Evolutionary conservation across 768 basidiomycete genomes (phyloP).

Genomic region (Amyloporia xantha): DNA sequence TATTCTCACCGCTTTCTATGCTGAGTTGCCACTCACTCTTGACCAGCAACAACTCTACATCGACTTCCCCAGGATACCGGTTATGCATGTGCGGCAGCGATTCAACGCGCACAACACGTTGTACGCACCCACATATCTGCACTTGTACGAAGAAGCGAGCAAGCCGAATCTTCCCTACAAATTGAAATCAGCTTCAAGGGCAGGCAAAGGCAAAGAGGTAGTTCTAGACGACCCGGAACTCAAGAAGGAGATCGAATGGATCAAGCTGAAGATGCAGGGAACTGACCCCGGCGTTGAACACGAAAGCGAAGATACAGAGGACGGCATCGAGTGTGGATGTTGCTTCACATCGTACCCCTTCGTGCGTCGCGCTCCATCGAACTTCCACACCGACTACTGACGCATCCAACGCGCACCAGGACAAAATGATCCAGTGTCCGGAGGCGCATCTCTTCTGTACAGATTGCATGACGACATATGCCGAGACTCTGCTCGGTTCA

Average conservation of each 20-base stretch:
- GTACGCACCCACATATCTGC: slow-evolving; percentile 63
- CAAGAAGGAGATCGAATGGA: slow-evolving; percentile 38
- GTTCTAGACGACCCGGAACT: slow-evolving; percentile 38
- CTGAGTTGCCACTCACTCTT: slow-evolving; percentile 3
- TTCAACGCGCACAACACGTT: slow-evolving; percentile 35
- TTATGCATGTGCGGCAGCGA: slow-evolving; percentile 42
- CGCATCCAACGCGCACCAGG: slow-evolving; percentile 39
- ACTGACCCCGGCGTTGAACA: slow-evolving; percentile 27
- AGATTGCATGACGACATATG: slow-evolving; percentile 63
- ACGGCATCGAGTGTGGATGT: slow-evolving; percentile 81
- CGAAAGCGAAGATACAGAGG: slow-evolving; percentile 38
- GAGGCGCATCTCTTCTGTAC: slow-evolving; percentile 86
- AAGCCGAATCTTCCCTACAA: slow-evolving; percentile 28
- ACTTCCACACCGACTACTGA: background rate
- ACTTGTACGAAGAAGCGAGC: slow-evolving; percentile 35
- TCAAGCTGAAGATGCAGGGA: slow-evolving; percentile 30
- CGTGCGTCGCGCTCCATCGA: slow-evolving; percentile 35
- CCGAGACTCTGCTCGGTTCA: slow-evolving; percentile 56
- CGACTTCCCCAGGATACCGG: slow-evolving; percentile 55
- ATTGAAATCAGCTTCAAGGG: slow-evolving; percentile 25
- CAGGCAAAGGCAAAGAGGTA: slow-evolving; percentile 35
- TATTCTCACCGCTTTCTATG: slow-evolving; percentile 7
- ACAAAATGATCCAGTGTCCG: slow-evolving; percentile 82
- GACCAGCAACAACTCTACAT: slow-evolving; percentile 43
- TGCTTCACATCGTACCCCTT: slow-evolving; percentile 72